Evolutionary conservation across 139 green algal genomes (phyloP), one percentile per base, ranked within the genome.

Genomic region (Volvox africanus): DNA sequence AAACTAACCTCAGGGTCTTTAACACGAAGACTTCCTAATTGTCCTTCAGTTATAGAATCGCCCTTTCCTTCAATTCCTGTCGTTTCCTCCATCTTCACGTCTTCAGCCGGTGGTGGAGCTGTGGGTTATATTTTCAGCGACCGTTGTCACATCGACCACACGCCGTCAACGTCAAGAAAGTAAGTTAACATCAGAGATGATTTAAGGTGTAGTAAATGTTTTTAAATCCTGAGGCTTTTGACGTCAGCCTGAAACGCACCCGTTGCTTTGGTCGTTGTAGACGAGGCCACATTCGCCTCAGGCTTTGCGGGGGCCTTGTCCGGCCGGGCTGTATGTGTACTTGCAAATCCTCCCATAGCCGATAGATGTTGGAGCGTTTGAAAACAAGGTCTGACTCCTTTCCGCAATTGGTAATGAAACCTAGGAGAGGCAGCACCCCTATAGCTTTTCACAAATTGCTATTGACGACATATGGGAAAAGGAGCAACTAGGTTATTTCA

Each of bases 1-100:
- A 12, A 73, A 86, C 80, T 73, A 0, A 86, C 80, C 19, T 86
- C 80, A 44, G 80, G 80, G 80, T 86, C 80, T 24, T 86, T 86
- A n/a, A 86, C 80, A 44, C 80, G 80, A 33, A 86, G 50, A 44
- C 50, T 50, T 26, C 50, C 80, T 13, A 86, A 22, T 28, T 86
- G 80, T 21, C 32, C 80, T 28, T 86, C 80, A 14, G 26, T 55
- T 17, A 86, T 26, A 14, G 50, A 55, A 30, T 71, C 80, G 50
- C 37, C 22, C 17, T 37, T 84, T 32, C 32, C 78, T 26, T 22
- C 32, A 20, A 50, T 19, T 12, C 22, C 50, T 28, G 80, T 50
- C 12, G 28, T 61, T 55, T 86, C 80, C 21, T 86, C 80, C 80
- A 86, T 86, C 80, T 86, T 86, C 17, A 71, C 50, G 28, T 86